These are phyloP conservation scores for Coniferiporia sulphurascens DNA, from an alignment of 1,284 basidiomycete genomes.

Conservation along the genomic window DNA sequence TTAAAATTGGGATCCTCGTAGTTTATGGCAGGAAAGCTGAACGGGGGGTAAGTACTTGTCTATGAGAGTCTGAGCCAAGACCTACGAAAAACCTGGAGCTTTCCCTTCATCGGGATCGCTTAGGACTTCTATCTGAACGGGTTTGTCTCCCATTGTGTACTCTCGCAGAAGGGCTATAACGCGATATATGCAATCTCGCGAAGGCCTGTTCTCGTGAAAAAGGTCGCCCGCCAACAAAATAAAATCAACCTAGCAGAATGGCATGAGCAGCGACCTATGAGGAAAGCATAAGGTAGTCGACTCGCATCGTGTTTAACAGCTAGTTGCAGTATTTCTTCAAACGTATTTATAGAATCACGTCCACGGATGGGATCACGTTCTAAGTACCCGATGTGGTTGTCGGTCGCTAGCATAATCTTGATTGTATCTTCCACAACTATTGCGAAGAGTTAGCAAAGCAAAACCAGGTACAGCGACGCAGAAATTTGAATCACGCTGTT, in stretches of 20 bases:
- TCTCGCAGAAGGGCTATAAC: constrained; percentile 88
- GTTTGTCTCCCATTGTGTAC: constrained; percentile 85
- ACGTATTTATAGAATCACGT: constrained; percentile 93
- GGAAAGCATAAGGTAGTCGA: constrained; percentile 2
- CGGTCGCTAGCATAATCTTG: constrained; percentile 84
- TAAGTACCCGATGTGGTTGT: constrained; percentile 94
- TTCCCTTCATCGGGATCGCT: constrained; percentile 91
- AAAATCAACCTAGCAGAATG: constrained; percentile 73
- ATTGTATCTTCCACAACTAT: constrained; percentile 66
- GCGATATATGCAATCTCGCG: constrained; percentile 84
- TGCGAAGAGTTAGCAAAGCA: neutral
- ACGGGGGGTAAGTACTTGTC: constrained; percentile 26
- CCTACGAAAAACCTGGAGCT: constrained; percentile 78
- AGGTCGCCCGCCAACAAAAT: constrained; percentile 93
- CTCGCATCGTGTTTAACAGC: constrained; percentile 84
- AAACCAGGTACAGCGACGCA: neutral
- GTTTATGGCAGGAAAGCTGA: constrained; percentile 92
- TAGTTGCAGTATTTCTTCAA: constrained; percentile 88
- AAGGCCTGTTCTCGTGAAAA: constrained; percentile 97
- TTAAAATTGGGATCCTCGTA: constrained; percentile 98
- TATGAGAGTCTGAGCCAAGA: constrained; percentile 19
- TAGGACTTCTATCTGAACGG: constrained; percentile 84
- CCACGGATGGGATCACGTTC: constrained; percentile 95
- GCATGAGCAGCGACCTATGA: constrained; percentile 2
- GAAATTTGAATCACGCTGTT: neutral